phyloP scores from a whole-genome alignment of 2,329 filamentous ascomycete species.

The Leptoxyphium fumago region DNA sequence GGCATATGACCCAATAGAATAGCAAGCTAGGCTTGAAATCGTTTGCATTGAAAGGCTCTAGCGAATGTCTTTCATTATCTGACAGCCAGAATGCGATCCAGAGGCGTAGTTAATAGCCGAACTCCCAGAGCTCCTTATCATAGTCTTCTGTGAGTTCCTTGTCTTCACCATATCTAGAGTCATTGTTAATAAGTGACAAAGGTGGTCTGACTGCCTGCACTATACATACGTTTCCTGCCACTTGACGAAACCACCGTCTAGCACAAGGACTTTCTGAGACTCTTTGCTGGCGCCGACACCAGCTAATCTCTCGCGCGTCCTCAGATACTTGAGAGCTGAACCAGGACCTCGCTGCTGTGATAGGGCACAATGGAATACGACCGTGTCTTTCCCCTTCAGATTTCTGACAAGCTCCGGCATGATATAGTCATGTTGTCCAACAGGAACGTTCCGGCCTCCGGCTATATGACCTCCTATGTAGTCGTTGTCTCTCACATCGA shows the following conservation, averaged over 20 bases:
- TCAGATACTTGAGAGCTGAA: constrained; percentile 66
- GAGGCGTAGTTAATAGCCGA: background rate
- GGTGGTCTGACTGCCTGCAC: background rate
- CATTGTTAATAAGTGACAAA: background rate
- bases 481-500: constrained; percentile 86
- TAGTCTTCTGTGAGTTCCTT: constrained; percentile 70
- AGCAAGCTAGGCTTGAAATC: too few relatives aligned
- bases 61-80: too few relatives aligned
- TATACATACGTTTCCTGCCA: constrained; percentile 63
- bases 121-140: constrained; percentile 67
- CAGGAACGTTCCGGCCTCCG: constrained; percentile 62
- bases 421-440: constrained; percentile 53
- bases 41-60: too few relatives aligned
- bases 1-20: too few relatives aligned
- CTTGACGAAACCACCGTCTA: constrained; percentile 70
- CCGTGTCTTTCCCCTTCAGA: constrained; percentile 60
- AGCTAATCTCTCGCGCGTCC: constrained; percentile 46
- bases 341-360: constrained; percentile 80
- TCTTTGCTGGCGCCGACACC: constrained; percentile 19
- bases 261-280: constrained; percentile 60
- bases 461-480: constrained; percentile 83
- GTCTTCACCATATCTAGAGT: constrained; percentile 53
- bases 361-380: constrained; percentile 89
- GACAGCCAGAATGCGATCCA: too few relatives aligned
- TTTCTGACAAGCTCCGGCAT: constrained; percentile 72